Base-by-base conservation (phyloP, 2,329 filamentous ascomycete genomes). In the Cercospora janseana region DNA sequence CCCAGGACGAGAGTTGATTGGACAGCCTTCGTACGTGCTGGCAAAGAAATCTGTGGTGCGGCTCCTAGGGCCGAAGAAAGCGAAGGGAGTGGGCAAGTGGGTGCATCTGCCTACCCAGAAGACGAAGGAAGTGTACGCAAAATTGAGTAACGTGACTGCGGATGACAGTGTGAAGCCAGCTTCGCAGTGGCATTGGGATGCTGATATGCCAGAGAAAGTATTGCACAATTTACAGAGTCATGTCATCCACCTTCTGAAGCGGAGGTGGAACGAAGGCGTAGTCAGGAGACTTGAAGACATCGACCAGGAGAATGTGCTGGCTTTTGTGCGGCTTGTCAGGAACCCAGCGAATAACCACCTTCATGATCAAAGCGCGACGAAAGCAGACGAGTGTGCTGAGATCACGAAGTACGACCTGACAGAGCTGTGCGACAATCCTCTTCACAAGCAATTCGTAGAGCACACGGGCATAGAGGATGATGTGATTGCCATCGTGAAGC, bases 171-270 rank as follows among this genome's bases (percentile, higher is more conserved):
- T 43, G 4, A 34, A 35, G 18, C 38, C 46, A 21, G 44, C 31
- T 4, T 49, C 48, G 9, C 46, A 52, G 16, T 57, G 52, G 41
- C 20, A 45, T 12, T 62, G 60, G 56, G 50, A 80, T 23, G 31
- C 67, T 4, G 79, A 83, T 56, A 86, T 85, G 80, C 71, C 75
- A 26, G 65, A 69, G 0, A 69, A 78, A 20, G 60, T 86, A 0
- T 67, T 83, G 3, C 64, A 71, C 4, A 66, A 77, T 51, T 70
- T 83, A 67, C 75, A 79, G 4, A 66, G 72, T 4, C 66, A 72
- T 1, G 70, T 77, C 13, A 67, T 73, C 1, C 71, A 78, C 15
- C 66, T 74, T 0, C 64, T 86, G 8, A 35, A 21, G 20, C 18
- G 29, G 13, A 6, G 16, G 1, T 15, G 24, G 12, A 26, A 27